Conservation (phyloP, 225 moss, liverwort and hornwort species). For the Rhytidiadelphus loreus region DNA sequence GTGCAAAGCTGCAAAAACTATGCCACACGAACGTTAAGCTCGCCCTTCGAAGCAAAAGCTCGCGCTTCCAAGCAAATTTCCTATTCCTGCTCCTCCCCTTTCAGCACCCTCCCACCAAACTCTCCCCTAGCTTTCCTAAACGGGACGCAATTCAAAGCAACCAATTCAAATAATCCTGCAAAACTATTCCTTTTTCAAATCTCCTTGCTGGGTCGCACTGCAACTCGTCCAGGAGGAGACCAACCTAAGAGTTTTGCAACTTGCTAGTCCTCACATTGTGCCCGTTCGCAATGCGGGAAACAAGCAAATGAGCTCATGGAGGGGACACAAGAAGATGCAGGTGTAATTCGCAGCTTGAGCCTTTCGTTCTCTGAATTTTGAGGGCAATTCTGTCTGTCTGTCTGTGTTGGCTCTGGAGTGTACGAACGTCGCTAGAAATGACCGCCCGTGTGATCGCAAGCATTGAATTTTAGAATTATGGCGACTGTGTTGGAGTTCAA, state of each 20-base stretch:
- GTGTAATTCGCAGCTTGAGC: neutral
- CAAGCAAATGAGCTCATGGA: conserved; percentile 4
- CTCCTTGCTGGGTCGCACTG: neutral
- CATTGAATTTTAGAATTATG: neutral
- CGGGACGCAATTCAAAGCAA: neutral
- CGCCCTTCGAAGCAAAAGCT: neutral
- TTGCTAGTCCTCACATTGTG: neutral
- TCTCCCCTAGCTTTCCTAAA: neutral
- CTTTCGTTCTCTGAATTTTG: neutral
- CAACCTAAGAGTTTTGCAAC: neutral
- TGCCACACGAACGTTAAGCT: conserved; percentile 11
- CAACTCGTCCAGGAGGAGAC: neutral
- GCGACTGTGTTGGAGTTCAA: neutral
- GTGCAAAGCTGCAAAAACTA: neutral
- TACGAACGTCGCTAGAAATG: neutral
- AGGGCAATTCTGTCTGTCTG: neutral
- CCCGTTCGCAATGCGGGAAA: conserved; percentile 16
- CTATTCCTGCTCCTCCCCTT: neutral
- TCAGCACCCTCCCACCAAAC: neutral
- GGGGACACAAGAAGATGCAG: neutral
- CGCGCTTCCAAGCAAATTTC: neutral
- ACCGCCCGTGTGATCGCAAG: neutral
- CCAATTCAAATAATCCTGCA: neutral
- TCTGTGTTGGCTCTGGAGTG: neutral
- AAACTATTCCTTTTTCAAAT: neutral